A percentile compares a stretch with the other conserved stretches of the same genome.
phyloP scores from a whole-genome alignment of 352 stramenopile species.

The Thraustochytrium striatum region DNA sequence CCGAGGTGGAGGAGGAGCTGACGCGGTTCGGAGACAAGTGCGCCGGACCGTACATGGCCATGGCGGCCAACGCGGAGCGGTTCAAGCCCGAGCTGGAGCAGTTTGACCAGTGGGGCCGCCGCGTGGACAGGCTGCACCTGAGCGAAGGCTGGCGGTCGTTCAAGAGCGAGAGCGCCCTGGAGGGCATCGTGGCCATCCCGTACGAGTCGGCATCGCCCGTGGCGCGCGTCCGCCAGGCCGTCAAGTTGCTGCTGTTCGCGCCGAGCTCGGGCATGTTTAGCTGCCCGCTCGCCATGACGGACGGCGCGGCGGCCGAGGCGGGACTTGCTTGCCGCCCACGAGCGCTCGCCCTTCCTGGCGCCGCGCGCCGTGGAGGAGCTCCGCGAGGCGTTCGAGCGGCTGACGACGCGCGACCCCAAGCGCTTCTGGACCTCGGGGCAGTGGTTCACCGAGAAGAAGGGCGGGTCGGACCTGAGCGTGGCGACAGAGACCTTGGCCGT shows the following conservation, averaged over 20 bases:
- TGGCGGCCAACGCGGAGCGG: constrained; percentile 37
- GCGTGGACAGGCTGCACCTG: constrained; percentile 28
- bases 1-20: neutral
- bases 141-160: constrained; percentile 27
- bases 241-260: constrained; percentile 34
- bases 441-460: constrained; percentile 41
- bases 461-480: neutral
- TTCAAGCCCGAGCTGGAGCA: constrained; percentile 42
- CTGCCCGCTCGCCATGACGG: constrained; percentile 38
- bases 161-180: constrained; percentile 24
- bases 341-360: neutral
- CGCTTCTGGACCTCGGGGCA: constrained; percentile 39
- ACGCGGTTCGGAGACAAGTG: constrained; percentile 21
- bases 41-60: constrained; percentile 19
- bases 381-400: neutral
- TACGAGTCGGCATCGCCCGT: constrained; percentile 10
- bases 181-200: constrained; percentile 37
- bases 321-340: neutral
- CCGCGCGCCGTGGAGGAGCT: constrained; percentile 3
- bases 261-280: constrained; percentile 39
- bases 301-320: constrained; percentile 3
- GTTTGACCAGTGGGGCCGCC: constrained; percentile 36
- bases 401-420: constrained; percentile 25
- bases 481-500: constrained; percentile 44
- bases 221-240: constrained; percentile 13